phyloP scores from a whole-genome alignment of 2,329 filamentous ascomycete genomes.

The Xylaria digitata region DNA sequence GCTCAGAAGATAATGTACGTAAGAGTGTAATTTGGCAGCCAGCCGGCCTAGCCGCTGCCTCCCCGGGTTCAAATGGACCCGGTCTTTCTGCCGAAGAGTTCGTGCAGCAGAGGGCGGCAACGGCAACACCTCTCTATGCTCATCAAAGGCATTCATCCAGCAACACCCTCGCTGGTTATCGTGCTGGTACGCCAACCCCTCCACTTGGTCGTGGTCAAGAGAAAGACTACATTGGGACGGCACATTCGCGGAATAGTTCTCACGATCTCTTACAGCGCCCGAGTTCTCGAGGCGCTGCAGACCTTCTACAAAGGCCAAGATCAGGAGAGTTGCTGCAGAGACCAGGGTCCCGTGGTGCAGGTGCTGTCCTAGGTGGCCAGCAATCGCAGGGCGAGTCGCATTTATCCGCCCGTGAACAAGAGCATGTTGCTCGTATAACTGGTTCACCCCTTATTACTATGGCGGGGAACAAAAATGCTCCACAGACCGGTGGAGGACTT shows the following conservation, averaged over 20 bases:
- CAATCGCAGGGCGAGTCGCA: slow-evolving; percentile 63
- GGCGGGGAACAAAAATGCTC: slow-evolving; percentile 64
- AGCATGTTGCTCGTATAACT: slow-evolving; percentile 85
- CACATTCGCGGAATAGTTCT: slow-evolving; percentile 61
- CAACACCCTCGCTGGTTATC: slow-evolving; percentile 57
- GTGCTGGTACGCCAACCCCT: slow-evolving; percentile 57
- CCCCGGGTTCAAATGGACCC: slow-evolving; percentile 58
- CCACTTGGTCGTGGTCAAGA: slow-evolving; percentile 57
- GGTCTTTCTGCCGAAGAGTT: slow-evolving; percentile 80
- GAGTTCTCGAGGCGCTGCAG: slow-evolving; percentile 52
- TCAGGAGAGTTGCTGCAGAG: slow-evolving; percentile 60
- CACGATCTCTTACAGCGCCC: slow-evolving; percentile 51
- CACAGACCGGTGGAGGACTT: slow-evolving; percentile 68
- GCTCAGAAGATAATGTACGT: slow-evolving; percentile 65
- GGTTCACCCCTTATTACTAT: slow-evolving; percentile 80
- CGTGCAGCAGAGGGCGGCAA: slow-evolving; percentile 77
- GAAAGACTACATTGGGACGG: slow-evolving; percentile 53
- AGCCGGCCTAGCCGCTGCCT: slow-evolving; percentile 62
- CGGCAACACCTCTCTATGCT: slow-evolving; percentile 65
- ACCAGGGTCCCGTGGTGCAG: slow-evolving; percentile 66
- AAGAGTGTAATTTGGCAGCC: slow-evolving; percentile 85
- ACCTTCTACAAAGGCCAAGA: slow-evolving; percentile 57
- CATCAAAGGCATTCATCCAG: slow-evolving; percentile 71
- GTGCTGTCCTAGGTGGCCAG: slow-evolving; percentile 58
- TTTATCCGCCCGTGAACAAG: slow-evolving; percentile 88